Evolutionary conservation across 441 rosid genomes (phyloP).

Genomic region (Corymbia citriodora): DNA sequence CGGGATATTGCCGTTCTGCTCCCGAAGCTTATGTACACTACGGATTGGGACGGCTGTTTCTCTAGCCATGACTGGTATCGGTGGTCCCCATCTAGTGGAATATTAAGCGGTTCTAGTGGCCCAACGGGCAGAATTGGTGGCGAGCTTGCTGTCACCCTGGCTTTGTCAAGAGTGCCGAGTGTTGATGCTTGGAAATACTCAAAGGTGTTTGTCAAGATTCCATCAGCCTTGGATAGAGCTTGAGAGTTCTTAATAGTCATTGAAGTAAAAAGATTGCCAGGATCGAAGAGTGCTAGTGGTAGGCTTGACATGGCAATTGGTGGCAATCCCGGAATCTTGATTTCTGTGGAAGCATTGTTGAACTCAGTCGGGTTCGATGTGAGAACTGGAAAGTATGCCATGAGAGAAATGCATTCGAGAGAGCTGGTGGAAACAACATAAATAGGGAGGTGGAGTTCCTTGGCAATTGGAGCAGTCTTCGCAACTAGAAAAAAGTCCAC

Average conservation of each 20-base stretch:
- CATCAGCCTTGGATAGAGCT: conserved; percentile 3
- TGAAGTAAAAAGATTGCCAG: background rate
- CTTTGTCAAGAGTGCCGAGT: conserved; percentile 3
- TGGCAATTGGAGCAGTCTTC: background rate
- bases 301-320: conserved; percentile 13
- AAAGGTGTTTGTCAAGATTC: conserved; percentile 11
- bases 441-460: background rate
- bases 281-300: conserved; percentile 6
- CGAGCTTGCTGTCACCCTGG: background rate
- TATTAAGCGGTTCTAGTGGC: conserved; percentile 7
- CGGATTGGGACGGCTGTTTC: conserved; percentile 12
- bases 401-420: background rate
- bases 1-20: conserved; percentile 16
- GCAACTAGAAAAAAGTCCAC: background rate
- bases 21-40: conserved; percentile 17
- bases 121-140: conserved; percentile 21
- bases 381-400: conserved; percentile 3
- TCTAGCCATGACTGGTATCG: conserved; percentile 8
- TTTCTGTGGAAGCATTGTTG: background rate
- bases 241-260: background rate
- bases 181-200: conserved; percentile 12
- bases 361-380: background rate
- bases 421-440: background rate
- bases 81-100: background rate
- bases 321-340: conserved; percentile 10